Evolutionary conservation across 1,284 basidiomycete genomes (phyloP).

Genomic region (Pascua sp.): DNA sequence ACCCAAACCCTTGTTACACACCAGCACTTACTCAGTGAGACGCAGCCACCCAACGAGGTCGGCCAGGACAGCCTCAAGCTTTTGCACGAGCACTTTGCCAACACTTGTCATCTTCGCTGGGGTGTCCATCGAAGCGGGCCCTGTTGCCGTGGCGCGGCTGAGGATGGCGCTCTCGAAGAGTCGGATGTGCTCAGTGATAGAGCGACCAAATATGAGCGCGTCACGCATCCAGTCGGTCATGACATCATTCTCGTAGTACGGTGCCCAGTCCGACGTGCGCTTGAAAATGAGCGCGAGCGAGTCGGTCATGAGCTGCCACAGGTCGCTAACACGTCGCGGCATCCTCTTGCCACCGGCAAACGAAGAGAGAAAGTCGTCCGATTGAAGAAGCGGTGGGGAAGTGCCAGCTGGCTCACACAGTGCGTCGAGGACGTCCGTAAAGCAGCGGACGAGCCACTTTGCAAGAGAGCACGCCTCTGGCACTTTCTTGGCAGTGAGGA

Average conservation of each 20-base stretch:
- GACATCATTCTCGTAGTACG: conserved; percentile 68
- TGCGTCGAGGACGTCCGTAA: conserved; percentile 84
- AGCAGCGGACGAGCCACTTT: conserved; percentile 80
- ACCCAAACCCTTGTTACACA: background rate
- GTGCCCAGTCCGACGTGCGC: conserved; percentile 74
- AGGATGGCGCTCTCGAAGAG: conserved; percentile 69
- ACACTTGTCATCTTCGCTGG: conserved; percentile 48
- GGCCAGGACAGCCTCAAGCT: conserved; percentile 70
- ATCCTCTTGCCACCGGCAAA: conserved; percentile 33
- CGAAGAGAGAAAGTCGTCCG: conserved; percentile 51
- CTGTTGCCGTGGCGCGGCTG: conserved; percentile 35
- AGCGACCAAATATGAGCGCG: conserved; percentile 82
- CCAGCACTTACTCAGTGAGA: conserved; percentile 63
- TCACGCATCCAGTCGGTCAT: conserved; percentile 98
- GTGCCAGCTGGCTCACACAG: conserved; percentile 65
- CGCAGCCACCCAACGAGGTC: conserved; percentile 82
- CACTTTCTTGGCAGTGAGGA: conserved; percentile 59
- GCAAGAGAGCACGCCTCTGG: conserved; percentile 82
- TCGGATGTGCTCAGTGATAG: conserved; percentile 73
- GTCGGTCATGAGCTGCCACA: conserved; percentile 79
- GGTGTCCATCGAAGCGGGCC: conserved; percentile 28
- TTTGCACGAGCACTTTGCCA: conserved; percentile 69
- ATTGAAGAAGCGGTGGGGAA: conserved; percentile 37
- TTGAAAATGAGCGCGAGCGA: conserved; percentile 78
- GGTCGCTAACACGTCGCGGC: conserved; percentile 59